phyloP scores from a whole-genome alignment of 2,329 filamentous ascomycete species.

The Monilinia fructicola region DNA sequence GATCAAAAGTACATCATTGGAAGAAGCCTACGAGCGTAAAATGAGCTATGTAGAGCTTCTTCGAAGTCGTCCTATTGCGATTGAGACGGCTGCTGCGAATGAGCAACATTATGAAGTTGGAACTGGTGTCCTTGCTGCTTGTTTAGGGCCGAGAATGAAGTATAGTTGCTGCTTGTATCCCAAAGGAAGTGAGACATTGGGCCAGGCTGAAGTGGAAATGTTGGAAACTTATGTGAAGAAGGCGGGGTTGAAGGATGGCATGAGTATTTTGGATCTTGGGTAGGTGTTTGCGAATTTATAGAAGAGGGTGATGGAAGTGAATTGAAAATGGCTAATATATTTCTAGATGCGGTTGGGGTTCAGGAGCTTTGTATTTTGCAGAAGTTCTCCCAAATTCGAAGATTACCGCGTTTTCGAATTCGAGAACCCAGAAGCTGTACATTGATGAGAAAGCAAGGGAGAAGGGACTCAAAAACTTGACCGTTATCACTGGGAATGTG shows the following conservation, averaged over 20 bases:
- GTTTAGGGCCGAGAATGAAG: constrained; percentile 69
- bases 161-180: constrained; percentile 68
- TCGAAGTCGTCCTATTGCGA: constrained; percentile 63
- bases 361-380: constrained; percentile 63
- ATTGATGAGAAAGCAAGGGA: constrained; percentile 59
- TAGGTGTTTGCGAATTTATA: constrained; percentile 24
- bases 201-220: constrained; percentile 66
- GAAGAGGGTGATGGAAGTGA: background rate
- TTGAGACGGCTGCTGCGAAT: constrained; percentile 65
- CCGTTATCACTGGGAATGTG: constrained; percentile 65
- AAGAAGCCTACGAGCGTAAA: constrained; percentile 56
- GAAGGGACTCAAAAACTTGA: constrained; percentile 59
- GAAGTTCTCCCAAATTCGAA: constrained; percentile 60
- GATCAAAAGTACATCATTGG: constrained; percentile 55
- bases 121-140: constrained; percentile 60
- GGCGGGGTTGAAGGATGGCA: constrained; percentile 44
- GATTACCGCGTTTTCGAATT: constrained; percentile 69
- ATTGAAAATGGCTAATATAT: background rate
- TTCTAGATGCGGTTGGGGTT: constrained; percentile 66
- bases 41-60: constrained; percentile 62
- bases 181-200: constrained; percentile 61
- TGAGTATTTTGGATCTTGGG: constrained; percentile 40
- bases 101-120: constrained; percentile 72
- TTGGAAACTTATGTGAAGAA: constrained; percentile 61
- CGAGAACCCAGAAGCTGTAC: constrained; percentile 64